phyloP scores from a whole-genome alignment of 352 stramenopile species.

The Phytophthora hibernalis region DNA sequence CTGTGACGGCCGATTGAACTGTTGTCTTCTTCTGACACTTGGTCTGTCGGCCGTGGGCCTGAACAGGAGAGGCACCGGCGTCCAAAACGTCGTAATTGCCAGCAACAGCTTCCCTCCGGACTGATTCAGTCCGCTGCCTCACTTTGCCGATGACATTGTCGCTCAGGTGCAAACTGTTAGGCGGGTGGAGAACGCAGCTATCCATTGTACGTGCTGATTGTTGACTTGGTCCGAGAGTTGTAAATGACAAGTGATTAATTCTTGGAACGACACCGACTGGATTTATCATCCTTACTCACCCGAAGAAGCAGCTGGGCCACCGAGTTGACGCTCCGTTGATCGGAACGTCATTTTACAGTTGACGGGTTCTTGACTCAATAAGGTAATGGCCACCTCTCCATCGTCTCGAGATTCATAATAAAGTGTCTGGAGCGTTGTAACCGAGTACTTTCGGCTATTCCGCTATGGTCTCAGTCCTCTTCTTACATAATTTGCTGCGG shows the following conservation, averaged over 20 bases:
- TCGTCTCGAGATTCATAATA: too few species aligned
- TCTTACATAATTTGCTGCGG: too few species aligned
- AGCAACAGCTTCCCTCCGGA: not conserved
- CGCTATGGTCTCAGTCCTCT: not conserved
- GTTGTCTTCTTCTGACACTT: not conserved
- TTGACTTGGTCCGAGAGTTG: not conserved
- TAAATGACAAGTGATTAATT: not conserved
- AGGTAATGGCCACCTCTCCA: slow-evolving; percentile 9
- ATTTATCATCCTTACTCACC: too few species aligned
- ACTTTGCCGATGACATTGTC: not conserved
- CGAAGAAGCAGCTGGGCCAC: too few species aligned
- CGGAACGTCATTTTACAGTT: not conserved
- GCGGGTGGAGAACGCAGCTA: not conserved
- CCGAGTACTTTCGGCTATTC: slow-evolving; percentile 22
- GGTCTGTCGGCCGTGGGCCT: not conserved
- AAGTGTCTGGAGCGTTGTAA: slow-evolving; percentile 7
- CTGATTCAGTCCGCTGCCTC: not conserved
- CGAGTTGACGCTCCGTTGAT: too few species aligned
- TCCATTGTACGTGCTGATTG: too few species aligned
- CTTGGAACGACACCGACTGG: too few species aligned
- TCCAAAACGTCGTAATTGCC: not conserved
- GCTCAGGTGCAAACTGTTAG: not conserved
- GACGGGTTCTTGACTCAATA: not conserved
- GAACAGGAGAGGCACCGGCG: not conserved
- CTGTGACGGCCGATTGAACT: not conserved